phyloP scores from a whole-genome alignment of 768 basidiomycete genomes.

The Termitomyces sp. region DNA sequence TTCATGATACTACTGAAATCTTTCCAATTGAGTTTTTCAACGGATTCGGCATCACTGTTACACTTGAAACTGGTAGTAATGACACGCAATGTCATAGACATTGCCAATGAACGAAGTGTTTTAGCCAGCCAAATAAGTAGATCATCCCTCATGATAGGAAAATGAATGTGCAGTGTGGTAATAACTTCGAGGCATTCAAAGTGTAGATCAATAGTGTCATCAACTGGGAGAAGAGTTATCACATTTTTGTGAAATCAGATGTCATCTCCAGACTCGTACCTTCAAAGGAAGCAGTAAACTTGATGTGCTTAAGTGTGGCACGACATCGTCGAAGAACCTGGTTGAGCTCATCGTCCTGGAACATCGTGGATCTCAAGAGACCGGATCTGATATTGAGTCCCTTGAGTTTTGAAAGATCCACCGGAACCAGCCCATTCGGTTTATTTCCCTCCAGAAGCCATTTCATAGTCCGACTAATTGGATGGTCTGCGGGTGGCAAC shows the following conservation, averaged over 20 bases:
- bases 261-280: not conserved
- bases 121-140: not conserved
- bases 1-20: not conserved
- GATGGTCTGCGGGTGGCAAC: not conserved
- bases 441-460: not conserved
- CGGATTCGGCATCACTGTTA: not conserved
- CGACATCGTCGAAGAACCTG: not conserved
- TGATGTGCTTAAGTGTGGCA: not conserved
- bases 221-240: not conserved
- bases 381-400: not conserved
- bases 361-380: not conserved
- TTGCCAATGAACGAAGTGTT: not conserved
- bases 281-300: not conserved
- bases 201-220: not conserved
- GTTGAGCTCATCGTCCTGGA: not conserved
- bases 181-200: not conserved
- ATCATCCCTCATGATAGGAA: not conserved
- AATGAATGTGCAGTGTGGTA: not conserved
- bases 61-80: not conserved
- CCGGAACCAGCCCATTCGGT: not conserved
- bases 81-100: not conserved
- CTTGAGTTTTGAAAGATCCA: not conserved
- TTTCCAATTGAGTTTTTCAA: not conserved
- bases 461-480: not conserved
- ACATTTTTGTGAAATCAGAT: not conserved